These are phyloP conservation scores for Solanum corneliomulleri DNA, from an alignment of 257 asterid genomes.

Conservation along the genomic window DNA sequence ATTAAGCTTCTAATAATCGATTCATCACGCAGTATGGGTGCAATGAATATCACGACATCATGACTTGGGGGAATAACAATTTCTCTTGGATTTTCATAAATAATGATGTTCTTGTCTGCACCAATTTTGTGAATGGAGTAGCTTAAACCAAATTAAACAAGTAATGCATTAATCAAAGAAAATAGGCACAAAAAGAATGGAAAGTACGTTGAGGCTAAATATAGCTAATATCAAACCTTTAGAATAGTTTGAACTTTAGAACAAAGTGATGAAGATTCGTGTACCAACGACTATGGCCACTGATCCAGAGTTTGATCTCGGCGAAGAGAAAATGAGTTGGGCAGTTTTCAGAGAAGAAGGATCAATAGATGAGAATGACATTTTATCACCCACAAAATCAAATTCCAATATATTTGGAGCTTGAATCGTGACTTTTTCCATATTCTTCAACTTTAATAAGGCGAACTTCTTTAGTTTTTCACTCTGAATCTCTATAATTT, in stretches of 20 bases:
- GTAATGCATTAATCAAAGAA: background rate
- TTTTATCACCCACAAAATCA: background rate
- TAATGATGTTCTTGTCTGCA: background rate
- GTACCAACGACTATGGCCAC: background rate
- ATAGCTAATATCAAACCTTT: background rate
- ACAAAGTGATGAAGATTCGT: background rate
- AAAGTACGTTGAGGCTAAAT: background rate
- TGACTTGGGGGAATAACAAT: background rate
- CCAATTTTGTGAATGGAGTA: background rate
- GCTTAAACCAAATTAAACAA: background rate
- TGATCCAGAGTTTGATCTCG: background rate
- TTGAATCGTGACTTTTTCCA: background rate
- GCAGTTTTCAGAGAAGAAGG: background rate
- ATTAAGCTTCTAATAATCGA: background rate
- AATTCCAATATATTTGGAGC: background rate
- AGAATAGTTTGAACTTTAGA: background rate
- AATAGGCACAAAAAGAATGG: background rate
- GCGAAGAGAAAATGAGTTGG: background rate
- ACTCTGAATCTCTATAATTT: background rate
- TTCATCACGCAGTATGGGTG: background rate
- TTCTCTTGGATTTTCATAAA: background rate
- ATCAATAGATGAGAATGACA: background rate
- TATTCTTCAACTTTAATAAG: background rate
- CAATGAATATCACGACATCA: background rate
- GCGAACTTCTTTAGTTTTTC: background rate